These are phyloP conservation scores for Erysimum cheiranthoides DNA, from an alignment of 345 rosid genomes.

Conservation along the genomic window DNA sequence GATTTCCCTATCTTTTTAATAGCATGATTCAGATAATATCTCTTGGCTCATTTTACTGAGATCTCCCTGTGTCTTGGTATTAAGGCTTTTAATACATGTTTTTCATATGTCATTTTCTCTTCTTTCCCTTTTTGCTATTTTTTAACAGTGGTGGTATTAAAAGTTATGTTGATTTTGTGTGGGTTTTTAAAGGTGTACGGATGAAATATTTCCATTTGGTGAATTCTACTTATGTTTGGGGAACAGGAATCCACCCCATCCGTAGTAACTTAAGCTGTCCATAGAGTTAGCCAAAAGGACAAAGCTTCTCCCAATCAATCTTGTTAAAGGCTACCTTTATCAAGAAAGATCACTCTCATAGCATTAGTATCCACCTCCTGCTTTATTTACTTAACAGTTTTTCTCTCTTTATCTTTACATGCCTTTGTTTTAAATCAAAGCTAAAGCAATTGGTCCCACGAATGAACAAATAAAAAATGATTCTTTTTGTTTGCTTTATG, in stretches of 20 bases:
- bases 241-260: constrained; percentile 41
- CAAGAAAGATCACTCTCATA: constrained; percentile 33
- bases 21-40: constrained; percentile 18
- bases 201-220: constrained; percentile 31
- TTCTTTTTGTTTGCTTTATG: constrained; percentile 45
- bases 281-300: constrained; percentile 39
- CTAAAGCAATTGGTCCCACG: constrained; percentile 44
- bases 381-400: constrained; percentile 22
- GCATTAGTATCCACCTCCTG: constrained; percentile 32
- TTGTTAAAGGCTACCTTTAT: constrained; percentile 42
- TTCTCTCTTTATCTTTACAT: constrained; percentile 40
- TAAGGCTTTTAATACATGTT: constrained; percentile 5
- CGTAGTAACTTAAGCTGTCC: constrained; percentile 34
- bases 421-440: constrained; percentile 36
- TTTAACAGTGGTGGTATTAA: constrained; percentile 33
- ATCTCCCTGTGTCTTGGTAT: constrained; percentile 1
- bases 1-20: constrained; percentile 28
- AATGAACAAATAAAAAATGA: constrained; percentile 32
- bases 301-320: constrained; percentile 31
- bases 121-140: constrained; percentile 29
- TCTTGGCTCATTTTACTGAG: constrained; percentile 20
- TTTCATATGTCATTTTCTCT: background rate
- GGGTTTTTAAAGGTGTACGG: constrained; percentile 35
- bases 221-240: constrained; percentile 38
- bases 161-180: constrained; percentile 29